Base-by-base conservation (phyloP, 2,329 filamentous ascomycete genomes). In the Diplodia seriata region DNA sequence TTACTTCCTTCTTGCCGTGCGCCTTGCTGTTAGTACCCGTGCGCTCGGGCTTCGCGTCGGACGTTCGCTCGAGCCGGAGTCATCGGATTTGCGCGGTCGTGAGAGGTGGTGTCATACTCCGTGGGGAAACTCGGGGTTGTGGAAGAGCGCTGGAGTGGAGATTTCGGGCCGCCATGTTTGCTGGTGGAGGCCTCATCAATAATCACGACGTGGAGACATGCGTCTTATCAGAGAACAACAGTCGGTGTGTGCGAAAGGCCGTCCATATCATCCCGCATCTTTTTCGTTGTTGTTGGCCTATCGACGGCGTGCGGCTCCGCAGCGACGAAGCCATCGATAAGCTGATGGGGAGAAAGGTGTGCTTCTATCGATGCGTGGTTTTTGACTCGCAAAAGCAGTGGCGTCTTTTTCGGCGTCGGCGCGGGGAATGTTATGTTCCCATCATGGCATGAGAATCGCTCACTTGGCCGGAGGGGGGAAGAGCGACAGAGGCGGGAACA, bases 61-160 rank as follows among this genome's bases (percentile, higher is more conserved):
- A 18, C 38, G 14, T 18, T 43, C 38, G 38, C 40, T 7, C 12
- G n/a, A 9, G 40, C 40, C 40, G 40, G 40, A n/a, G 7, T n/a
- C 38, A 15, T 47, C 40, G 40, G 40, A 47, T 47, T 47, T 47
- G 40, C n/a, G 40, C 7, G 40, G 40, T 47, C 15, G 40, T 20
- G 40, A 47, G 40, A 47, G 40, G 40, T 47, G 40, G 40, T n/a
- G 40, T n/a, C 40, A 47, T 47, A 47, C 40, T 47, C 40, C 40
- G 40, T 47, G 40, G 40, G 40, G 40, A n/a, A 47, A n/a, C 7
- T 12, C n/a, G 40, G 18, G 40, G 40, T 14, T 36, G 33, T 36
- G 33, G 15, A 43, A 26, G 26, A 26, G 26, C 26, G 36, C 36
- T 1, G 18, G 5, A 8, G 40, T 47, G 40, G 40, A 47, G 40